These are phyloP conservation scores for Zygoascus biomembranicola DNA, from an alignment of 805 yeast genomes.

Conservation along the genomic window DNA sequence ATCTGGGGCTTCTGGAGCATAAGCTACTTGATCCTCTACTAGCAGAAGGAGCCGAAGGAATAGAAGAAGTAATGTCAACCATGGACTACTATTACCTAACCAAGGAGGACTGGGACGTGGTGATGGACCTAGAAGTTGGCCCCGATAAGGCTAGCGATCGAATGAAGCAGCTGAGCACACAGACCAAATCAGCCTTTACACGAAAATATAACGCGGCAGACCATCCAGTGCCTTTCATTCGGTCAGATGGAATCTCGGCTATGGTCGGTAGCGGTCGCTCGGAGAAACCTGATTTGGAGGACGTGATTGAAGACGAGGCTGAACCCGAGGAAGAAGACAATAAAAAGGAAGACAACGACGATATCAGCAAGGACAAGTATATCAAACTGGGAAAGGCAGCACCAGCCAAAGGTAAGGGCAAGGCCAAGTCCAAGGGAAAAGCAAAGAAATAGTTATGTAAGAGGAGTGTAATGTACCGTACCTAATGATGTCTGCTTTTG, in stretches of 20 bases:
- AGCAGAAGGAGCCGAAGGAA: slow-evolving; percentile 50
- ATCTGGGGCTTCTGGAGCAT: slow-evolving; percentile 56
- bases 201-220: slow-evolving; percentile 63
- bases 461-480: neutral
- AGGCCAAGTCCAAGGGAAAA: slow-evolving; percentile 16
- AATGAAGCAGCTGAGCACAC: slow-evolving; percentile 57
- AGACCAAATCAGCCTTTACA: slow-evolving; percentile 81
- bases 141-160: slow-evolving; percentile 14
- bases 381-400: slow-evolving; percentile 40
- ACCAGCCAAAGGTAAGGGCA: slow-evolving; percentile 18
- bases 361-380: slow-evolving; percentile 52
- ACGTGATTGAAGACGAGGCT: slow-evolving; percentile 42
- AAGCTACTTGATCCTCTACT: slow-evolving; percentile 53
- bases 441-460: slow-evolving; percentile 4
- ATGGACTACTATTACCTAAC: slow-evolving; percentile 84
- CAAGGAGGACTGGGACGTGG: slow-evolving; percentile 84
- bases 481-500: slow-evolving; percentile 23
- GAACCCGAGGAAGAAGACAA: slow-evolving; percentile 32
- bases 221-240: slow-evolving; percentile 83
- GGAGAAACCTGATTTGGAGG: slow-evolving; percentile 56
- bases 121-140: slow-evolving; percentile 80
- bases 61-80: slow-evolving; percentile 52
- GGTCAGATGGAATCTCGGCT: slow-evolving; percentile 34
- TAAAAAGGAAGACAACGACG: slow-evolving; percentile 37
- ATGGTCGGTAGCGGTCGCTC: slow-evolving; percentile 19